phyloP scores from a whole-genome alignment of 768 basidiomycete genomes.

The Calocera viscosa region DNA sequence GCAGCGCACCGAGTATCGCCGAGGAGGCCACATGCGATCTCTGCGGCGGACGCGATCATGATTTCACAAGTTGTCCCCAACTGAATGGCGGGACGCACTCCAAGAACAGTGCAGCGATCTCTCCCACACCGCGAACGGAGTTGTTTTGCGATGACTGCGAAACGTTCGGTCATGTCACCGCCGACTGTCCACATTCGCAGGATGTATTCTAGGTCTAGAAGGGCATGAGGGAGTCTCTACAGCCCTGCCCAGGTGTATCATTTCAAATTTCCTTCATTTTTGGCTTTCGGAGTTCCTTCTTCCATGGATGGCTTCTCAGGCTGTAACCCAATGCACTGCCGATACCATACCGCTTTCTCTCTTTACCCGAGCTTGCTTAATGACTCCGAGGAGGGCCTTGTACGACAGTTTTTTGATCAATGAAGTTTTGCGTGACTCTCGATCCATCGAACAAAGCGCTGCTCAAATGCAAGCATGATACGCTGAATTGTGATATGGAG shows the following conservation, averaged over 20 bases:
- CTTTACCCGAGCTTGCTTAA: constrained; percentile 5
- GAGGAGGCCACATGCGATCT: constrained; percentile 52
- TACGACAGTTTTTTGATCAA: not conserved
- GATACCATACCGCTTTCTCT: not conserved
- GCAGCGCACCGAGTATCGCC: constrained; percentile 9
- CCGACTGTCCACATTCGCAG: constrained; percentile 70
- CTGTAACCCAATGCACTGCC: constrained; percentile 8
- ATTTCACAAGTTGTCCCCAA: constrained; percentile 72
- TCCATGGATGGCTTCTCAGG: not conserved
- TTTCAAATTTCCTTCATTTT: not conserved
- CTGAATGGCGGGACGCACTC: constrained; percentile 43
- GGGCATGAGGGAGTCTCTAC: not conserved
- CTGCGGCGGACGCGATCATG: constrained; percentile 73
- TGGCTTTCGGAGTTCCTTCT: not conserved
- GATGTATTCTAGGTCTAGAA: constrained; percentile 63
- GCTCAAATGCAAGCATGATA: not conserved
- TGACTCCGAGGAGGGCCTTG: not conserved
- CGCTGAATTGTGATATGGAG: not conserved
- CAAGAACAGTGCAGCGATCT: constrained; percentile 19
- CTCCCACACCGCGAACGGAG: constrained; percentile 23
- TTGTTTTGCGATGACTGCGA: constrained; percentile 78
- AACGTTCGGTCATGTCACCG: constrained; percentile 58
- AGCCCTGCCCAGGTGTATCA: not conserved
- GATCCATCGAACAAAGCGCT: not conserved
- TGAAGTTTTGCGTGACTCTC: not conserved